Base-by-base conservation (phyloP, 371 early-diverging fungal genomes). In the Mucor sp. region DNA sequence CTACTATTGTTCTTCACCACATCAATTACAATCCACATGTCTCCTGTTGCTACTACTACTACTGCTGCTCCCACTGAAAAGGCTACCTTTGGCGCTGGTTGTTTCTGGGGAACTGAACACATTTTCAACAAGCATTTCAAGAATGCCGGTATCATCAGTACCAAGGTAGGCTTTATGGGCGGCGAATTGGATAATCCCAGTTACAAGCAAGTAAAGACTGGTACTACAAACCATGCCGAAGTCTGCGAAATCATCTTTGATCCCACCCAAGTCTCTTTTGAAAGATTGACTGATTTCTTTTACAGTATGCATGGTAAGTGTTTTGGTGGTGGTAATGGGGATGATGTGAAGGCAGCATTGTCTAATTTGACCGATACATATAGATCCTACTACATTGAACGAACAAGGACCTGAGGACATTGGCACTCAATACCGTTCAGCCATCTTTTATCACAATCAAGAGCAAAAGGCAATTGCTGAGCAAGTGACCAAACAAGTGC, bases 161-260 rank as follows among this genome's bases (percentile, higher is more conserved):
- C 89, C 2, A 75, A 79, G 41, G 95, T 95, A 59, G 96, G 96
- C 0, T 96, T 94, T 75, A 89, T 86, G 6, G 94, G 94, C 21
- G 96, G 95, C 15, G 61, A 69, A 43, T 69, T 76, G 6, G 71
- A 68, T 0, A 67, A 79, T 21, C 87, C 92, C 11, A 80, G 62
- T 37, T 93, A 93, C 68, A 69, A 77, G 66, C 83, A 89, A 53
- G 91, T 91, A 33, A 90, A 90, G 77, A 72, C 80, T 3, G 94
- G 93, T 12, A 61, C 63, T 12, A 89, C 94, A 6, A 75, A 83
- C 19, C 96, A 97, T 68, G 95, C 95, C 5, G 96, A 97, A 75
- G 94, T 89, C 0, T 75, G 94, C 15, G 87, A 91, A 60, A 67
- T 97, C 28, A 72, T 84, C 30, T 96, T 88, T 71, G 90, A 92